These are phyloP conservation scores for Abrus pulchellus DNA, from an alignment of 306 rosid species.

Conservation along the genomic window DNA sequence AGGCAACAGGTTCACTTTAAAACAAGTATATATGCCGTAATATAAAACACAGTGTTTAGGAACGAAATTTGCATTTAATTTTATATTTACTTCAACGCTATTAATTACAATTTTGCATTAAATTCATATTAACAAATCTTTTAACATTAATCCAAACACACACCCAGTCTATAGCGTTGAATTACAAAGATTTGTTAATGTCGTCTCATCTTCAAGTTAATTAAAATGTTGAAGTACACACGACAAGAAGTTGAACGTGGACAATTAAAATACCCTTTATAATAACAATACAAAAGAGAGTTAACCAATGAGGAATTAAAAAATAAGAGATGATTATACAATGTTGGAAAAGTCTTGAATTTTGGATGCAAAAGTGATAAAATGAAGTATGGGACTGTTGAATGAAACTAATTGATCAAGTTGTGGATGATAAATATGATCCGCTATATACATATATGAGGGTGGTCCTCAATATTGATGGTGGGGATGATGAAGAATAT, in stretches of 20 bases:
- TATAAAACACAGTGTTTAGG: too few relatives aligned
- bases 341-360: not conserved
- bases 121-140: too few relatives aligned
- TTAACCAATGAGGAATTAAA: too few relatives aligned
- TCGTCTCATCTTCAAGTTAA: not conserved
- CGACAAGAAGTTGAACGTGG: not conserved
- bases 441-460: not conserved
- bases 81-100: too few relatives aligned
- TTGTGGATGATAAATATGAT: not conserved
- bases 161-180: too few relatives aligned
- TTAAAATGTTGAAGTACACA: not conserved
- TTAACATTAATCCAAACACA: too few relatives aligned
- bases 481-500: not conserved
- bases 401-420: slow-evolving; percentile 19
- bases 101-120: too few relatives aligned
- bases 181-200: too few relatives aligned
- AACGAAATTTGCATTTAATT: too few relatives aligned
- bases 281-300: too few relatives aligned
- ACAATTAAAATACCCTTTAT: not conserved
- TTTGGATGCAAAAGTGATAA: slow-evolving; percentile 34
- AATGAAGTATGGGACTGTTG: slow-evolving; percentile 35
- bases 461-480: slow-evolving; percentile 37
- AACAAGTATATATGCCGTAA: not conserved
- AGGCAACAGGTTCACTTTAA: not conserved
- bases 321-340: not conserved